Conservation (phyloP, 768 basidiomycete species). For the Amanita brunnescens region DNA sequence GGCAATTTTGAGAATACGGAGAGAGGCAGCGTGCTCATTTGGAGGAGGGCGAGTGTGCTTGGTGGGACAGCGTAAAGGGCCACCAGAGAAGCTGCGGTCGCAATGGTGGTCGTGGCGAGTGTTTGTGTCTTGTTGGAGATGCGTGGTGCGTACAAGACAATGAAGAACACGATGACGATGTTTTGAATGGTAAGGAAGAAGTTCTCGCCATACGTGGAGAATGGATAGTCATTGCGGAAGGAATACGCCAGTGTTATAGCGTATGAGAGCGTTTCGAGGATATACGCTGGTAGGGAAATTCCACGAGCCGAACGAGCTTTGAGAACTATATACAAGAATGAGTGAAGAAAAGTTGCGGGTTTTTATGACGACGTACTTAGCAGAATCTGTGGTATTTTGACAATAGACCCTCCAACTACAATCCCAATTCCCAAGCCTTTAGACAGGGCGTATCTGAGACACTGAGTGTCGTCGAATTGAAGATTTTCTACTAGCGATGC, state of each 20-base stretch:
- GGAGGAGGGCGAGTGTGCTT: constrained; percentile 54
- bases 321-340: constrained; percentile 40
- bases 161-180: constrained; percentile 79
- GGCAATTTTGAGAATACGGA: constrained; percentile 91
- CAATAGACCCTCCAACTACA: constrained; percentile 85
- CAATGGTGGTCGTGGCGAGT: constrained; percentile 21
- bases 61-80: constrained; percentile 41
- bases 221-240: constrained; percentile 77
- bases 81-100: constrained; percentile 21
- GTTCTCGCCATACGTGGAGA: constrained; percentile 98
- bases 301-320: constrained; percentile 74
- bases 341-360: not conserved
- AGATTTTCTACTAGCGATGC: constrained; percentile 81
- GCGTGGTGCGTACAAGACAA: constrained; percentile 54
- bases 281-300: constrained; percentile 77
- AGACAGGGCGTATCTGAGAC: constrained; percentile 86
- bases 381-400: constrained; percentile 87
- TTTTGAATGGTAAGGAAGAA: constrained; percentile 89
- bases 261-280: constrained; percentile 87
- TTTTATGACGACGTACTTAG: constrained; percentile 42
- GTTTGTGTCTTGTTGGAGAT: constrained; percentile 11
- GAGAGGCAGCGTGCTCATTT: constrained; percentile 82
- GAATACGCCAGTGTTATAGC: constrained; percentile 88
- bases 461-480: constrained; percentile 64
- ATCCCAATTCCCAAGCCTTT: constrained; percentile 92